Evolutionary conservation across 2,329 filamentous ascomycete species (phyloP).

Genomic region (Onygenales sp.): DNA sequence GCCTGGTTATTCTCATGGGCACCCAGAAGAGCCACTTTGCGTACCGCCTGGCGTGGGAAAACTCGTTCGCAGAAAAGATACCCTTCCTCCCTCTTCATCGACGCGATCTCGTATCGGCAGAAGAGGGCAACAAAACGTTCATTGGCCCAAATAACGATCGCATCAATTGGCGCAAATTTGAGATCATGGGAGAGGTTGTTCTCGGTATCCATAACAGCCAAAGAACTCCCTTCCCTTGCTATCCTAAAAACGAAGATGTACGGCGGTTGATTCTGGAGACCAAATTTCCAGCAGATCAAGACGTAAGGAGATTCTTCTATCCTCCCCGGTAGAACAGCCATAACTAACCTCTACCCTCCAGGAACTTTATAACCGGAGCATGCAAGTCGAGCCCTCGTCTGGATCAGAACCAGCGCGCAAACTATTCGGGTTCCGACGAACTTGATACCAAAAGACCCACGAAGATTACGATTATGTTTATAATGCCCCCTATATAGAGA

Average conservation of each 20-base stretch:
- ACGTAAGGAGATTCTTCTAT: constrained; percentile 49
- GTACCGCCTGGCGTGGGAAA: constrained; percentile 96
- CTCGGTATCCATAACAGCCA: constrained; percentile 88
- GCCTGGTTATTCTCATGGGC: constrained; percentile 84
- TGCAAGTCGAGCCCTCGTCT: constrained; percentile 42
- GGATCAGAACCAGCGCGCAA: constrained; percentile 28
- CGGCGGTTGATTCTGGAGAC: constrained; percentile 72
- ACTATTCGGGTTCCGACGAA: constrained; percentile 36
- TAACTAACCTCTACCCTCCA: constrained; percentile 18
- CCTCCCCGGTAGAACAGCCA: background rate
- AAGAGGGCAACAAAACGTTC: constrained; percentile 87
- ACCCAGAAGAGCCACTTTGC: constrained; percentile 87
- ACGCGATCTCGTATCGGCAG: constrained; percentile 80
- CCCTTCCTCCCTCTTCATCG: constrained; percentile 87
- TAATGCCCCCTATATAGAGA: background rate
- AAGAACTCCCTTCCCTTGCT: constrained; percentile 59
- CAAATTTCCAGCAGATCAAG: constrained; percentile 73
- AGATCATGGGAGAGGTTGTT: constrained; percentile 86
- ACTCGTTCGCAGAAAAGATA: constrained; percentile 79
- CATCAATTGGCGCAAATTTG: constrained; percentile 98
- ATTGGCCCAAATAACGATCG: constrained; percentile 62
- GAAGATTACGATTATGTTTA: background rate
- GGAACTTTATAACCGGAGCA: constrained; percentile 52
- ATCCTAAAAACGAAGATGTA: constrained; percentile 56
- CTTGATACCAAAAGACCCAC: constrained; percentile 12